These are phyloP conservation scores for Potentilla sterilis DNA, from an alignment of 306 rosid species.

Conservation along the genomic window DNA sequence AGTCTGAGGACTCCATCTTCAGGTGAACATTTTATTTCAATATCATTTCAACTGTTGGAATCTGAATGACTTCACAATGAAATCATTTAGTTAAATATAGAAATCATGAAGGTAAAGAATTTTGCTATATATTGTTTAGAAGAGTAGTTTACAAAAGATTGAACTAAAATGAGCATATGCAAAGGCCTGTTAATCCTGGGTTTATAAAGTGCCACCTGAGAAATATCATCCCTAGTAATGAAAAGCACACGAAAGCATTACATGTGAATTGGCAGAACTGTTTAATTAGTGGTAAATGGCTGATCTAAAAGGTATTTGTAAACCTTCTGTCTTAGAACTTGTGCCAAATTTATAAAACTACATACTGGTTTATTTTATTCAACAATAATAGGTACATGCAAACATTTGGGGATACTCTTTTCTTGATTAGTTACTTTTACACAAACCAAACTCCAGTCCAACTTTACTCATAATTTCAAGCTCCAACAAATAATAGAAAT, in stretches of 20 bases:
- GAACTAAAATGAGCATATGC: not conserved
- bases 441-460: not conserved
- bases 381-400: not conserved
- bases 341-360: not conserved
- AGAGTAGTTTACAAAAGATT: not conserved
- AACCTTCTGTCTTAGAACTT: not conserved
- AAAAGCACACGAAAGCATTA: not conserved
- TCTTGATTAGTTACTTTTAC: not conserved
- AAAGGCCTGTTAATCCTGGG: not conserved
- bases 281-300: not conserved
- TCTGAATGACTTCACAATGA: not conserved
- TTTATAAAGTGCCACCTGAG: not conserved
- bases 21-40: constrained; percentile 34
- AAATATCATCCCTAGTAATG: not conserved
- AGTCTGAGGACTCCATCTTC: constrained; percentile 51
- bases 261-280: not conserved
- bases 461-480: not conserved
- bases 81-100: too few species aligned
- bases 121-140: not conserved
- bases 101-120: not conserved
- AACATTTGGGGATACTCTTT: not conserved
- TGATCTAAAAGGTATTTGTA: not conserved
- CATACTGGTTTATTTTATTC: too few species aligned
- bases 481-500: not conserved
- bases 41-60: not conserved